Evolutionary conservation across 2,329 filamentous ascomycete species (phyloP), one percentile per base, ranked within the genome.

Genomic region (Apiospora saccharicola): DNA sequence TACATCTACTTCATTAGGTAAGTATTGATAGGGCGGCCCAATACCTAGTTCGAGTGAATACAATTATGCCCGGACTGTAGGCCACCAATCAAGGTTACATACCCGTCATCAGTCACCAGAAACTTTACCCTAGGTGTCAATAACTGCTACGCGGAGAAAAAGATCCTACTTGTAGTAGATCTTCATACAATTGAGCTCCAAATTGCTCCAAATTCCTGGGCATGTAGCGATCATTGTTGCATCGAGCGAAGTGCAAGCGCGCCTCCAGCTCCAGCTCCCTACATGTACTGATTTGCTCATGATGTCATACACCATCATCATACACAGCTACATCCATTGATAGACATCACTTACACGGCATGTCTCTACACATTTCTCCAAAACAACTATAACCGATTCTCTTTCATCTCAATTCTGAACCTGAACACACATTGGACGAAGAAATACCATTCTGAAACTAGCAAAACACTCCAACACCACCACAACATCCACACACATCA

Each of bases 221-320:
- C 57, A 7, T 41, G 57, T 64, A 41, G 57, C 57, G 57, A n/a
- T 64, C 57, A 64, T 64, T 3, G 19, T n/a, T 41, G 57, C 57
- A 64, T 64, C 57, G 57, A 64, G 57, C 34, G 34, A 64, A 41
- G 19, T 64, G 34, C 34, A 41, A 14, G 34, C 34, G 4, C 57
- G 57, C 57, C 14, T 61, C 19, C 30, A 61, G 53, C 30, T 61
- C 53, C 22, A 61, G 53, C 53, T 64, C 57, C 57, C 41, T 37
- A 64, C 53, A 37, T 61, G 53, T 61, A 34, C 57, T 22, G 37
- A 30, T 10, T 37, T 37, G 19, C 57, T 75, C 73, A 77, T 77
- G 76, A 77, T 77, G 76, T 77, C 76, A 77, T 77, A 76, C 53
- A 64, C 77, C 76, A 78, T 77, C 76, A 78, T 76, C 47, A 64